phyloP scores from a whole-genome alignment of 306 rosid genomes.

The Luffa acutangula region DNA sequence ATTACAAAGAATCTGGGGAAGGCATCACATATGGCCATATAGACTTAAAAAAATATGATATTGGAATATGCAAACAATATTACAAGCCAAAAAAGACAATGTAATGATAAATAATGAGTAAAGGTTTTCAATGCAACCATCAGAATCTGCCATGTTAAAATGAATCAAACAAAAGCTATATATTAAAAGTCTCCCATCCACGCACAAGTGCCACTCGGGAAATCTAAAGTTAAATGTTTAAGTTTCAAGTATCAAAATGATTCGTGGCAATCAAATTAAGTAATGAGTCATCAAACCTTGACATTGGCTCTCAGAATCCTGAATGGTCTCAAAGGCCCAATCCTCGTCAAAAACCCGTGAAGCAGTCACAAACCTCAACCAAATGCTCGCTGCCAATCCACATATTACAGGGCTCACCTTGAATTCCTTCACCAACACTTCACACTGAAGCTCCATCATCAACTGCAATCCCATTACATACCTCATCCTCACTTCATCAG shows the following conservation, averaged over 20 bases:
- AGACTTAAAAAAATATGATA: not conserved
- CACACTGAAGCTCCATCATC: constrained; percentile 74
- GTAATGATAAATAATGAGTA: not conserved
- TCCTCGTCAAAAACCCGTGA: constrained; percentile 55
- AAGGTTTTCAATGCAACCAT: not conserved
- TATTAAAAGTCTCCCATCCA: not conserved
- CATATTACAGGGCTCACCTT: constrained; percentile 69
- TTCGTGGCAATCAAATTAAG: not conserved
- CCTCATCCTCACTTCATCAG: constrained; percentile 45
- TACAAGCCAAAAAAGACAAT: not conserved
- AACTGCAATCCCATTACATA: constrained; percentile 69
- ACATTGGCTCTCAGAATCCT: constrained; percentile 43
- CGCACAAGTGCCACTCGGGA: not conserved
- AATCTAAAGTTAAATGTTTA: not conserved
- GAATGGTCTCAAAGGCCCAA: constrained; percentile 42
- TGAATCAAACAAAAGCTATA: not conserved
- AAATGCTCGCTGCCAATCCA: constrained; percentile 64
- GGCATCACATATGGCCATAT: not conserved
- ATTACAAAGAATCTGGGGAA: not conserved
- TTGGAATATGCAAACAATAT: not conserved
- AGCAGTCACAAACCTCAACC: constrained; percentile 62
- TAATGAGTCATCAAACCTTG: constrained; percentile 27
- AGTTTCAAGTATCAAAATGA: not conserved
- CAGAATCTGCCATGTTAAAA: not conserved
- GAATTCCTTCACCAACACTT: constrained; percentile 61